phyloP scores from a whole-genome alignment of 2,329 filamentous ascomycete species.

The Fusarium floridanum region DNA sequence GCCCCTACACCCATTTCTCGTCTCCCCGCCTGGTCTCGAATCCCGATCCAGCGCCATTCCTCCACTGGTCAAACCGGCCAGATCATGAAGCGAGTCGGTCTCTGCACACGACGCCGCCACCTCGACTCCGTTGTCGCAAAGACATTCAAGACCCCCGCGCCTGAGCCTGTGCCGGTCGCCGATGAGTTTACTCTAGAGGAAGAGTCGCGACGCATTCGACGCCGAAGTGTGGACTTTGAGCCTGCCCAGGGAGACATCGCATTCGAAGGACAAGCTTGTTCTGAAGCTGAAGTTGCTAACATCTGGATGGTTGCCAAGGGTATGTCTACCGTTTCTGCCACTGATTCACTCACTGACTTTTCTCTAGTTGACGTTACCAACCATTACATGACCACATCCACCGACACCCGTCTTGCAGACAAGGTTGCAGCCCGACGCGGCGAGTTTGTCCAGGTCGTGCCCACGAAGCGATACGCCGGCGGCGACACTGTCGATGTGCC shows the following conservation, averaged over 20 bases:
- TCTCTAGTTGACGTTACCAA: slow-evolving; percentile 45
- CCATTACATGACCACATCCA: slow-evolving; percentile 36
- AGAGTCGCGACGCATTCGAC: slow-evolving; percentile 22
- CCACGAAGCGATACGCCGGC: slow-evolving; percentile 47
- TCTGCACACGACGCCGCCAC: slow-evolving; percentile 12
- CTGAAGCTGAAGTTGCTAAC: slow-evolving; percentile 23
- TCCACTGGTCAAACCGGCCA: slow-evolving; percentile 40
- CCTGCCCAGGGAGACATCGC: neutral
- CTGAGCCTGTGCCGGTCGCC: neutral
- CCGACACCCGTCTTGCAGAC: slow-evolving; percentile 21
- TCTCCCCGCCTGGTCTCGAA: slow-evolving; percentile 50
- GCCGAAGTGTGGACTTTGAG: slow-evolving; percentile 10
- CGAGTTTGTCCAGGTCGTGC: slow-evolving; percentile 33
- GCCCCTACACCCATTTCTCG: slow-evolving; percentile 36
- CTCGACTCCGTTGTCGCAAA: neutral
- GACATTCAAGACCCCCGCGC: neutral
- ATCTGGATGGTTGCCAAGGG: slow-evolving; percentile 48
- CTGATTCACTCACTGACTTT: slow-evolving; percentile 28
- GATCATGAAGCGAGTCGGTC: slow-evolving; percentile 52
- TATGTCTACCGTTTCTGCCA: slow-evolving; percentile 25
- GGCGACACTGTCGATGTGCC: slow-evolving; percentile 24
- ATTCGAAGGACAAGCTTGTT: slow-evolving; percentile 17
- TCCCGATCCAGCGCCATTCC: slow-evolving; percentile 45
- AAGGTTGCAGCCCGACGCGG: slow-evolving; percentile 21
- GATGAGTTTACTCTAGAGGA: slow-evolving; percentile 24